A percentile compares a stretch with the other conserved stretches of the same genome.
phyloP scores from a whole-genome alignment of 306 rosid genomes.

The Vigna nakashimae region DNA sequence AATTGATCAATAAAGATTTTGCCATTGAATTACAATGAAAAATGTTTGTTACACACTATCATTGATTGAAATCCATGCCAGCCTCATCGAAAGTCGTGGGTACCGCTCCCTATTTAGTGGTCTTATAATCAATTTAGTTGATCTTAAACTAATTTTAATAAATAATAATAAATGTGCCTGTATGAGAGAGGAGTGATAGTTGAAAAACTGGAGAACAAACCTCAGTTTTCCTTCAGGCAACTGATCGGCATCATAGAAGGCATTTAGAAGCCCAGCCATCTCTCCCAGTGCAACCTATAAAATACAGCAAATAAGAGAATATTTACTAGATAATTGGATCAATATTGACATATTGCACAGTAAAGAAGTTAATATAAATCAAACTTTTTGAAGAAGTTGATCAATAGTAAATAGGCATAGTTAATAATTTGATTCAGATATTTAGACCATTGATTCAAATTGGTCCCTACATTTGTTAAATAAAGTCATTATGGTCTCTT shows the following conservation, averaged over 20 bases:
- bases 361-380: constrained; percentile 22
- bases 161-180: neutral
- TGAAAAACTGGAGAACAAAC: constrained; percentile 51
- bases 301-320: constrained; percentile 19
- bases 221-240: constrained; percentile 86
- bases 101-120: neutral
- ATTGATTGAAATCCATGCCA: neutral
- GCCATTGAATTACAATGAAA: constrained; percentile 17
- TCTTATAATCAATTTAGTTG: neutral
- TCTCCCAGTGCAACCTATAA: constrained; percentile 90
- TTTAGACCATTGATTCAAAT: too few species aligned
- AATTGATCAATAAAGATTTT: constrained; percentile 28
- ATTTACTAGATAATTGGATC: constrained; percentile 8
- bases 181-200: neutral
- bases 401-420: constrained; percentile 25
- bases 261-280: constrained; percentile 79
- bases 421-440: too few species aligned
- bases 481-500: too few species aligned
- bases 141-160: neutral
- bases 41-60: neutral
- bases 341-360: neutral
- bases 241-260: constrained; percentile 78
- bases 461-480: too few species aligned
- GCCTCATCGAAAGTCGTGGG: neutral
- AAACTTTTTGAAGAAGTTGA: constrained; percentile 3